A percentile compares a stretch with the other conserved stretches of the same genome.
Conservation (phyloP, 345 rosid species). For the Gossypium turneri region DNA sequence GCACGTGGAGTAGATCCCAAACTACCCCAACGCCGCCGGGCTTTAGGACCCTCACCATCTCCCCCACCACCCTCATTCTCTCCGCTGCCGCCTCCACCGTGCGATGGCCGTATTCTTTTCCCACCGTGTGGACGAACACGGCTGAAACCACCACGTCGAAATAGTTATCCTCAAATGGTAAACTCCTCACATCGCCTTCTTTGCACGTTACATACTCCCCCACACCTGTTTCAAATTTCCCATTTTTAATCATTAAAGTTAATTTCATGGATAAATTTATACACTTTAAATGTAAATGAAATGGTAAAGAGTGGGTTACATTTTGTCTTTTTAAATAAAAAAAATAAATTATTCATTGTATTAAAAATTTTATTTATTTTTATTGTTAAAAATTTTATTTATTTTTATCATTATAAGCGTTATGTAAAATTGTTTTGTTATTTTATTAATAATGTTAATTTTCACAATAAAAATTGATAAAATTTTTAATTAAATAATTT, state of each 20-base stretch:
- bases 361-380: too few species aligned
- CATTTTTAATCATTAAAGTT: not conserved
- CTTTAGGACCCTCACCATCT: slow-evolving; percentile 79
- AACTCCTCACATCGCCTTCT: slow-evolving; percentile 79
- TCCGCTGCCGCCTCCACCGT: slow-evolving; percentile 94
- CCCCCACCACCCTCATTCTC: slow-evolving; percentile 77
- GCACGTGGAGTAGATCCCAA: slow-evolving; percentile 83
- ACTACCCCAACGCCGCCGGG: slow-evolving; percentile 74
- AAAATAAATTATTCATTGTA: too few species aligned
- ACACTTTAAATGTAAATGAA: not conserved
- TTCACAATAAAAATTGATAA: too few species aligned
- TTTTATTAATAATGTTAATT: too few species aligned
- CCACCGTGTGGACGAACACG: slow-evolving; percentile 71
- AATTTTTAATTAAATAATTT: too few species aligned
- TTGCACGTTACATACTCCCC: slow-evolving; percentile 94
- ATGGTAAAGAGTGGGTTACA: too few species aligned
- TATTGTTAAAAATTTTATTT: too few species aligned
- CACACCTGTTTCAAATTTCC: slow-evolving; percentile 46
- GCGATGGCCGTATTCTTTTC: slow-evolving; percentile 78
- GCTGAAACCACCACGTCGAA: slow-evolving; percentile 95
- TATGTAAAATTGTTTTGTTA: fast-evolving
- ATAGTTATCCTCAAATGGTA: slow-evolving; percentile 76
- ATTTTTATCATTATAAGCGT: too few species aligned
- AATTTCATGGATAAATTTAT: not conserved
- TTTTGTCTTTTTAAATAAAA: not conserved